Conservation (phyloP, 2,329 filamentous ascomycete genomes). For the Colletotrichum eremochloae region DNA sequence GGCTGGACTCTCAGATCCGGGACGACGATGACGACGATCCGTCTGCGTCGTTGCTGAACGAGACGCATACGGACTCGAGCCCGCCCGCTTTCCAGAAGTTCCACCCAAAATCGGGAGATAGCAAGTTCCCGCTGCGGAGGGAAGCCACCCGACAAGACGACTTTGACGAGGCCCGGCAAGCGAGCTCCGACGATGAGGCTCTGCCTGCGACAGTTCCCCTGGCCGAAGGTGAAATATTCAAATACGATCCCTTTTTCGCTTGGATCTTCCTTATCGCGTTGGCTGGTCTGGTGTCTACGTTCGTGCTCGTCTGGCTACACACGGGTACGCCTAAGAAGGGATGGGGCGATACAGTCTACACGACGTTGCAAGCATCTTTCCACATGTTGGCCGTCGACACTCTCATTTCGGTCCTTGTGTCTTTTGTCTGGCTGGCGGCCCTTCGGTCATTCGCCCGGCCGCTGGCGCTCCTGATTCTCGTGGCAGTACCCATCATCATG, state of each 20-base stretch:
- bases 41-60: slow-evolving; percentile 70
- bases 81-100: slow-evolving; percentile 75
- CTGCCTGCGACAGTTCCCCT: slow-evolving; percentile 63
- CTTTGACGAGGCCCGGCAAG: slow-evolving; percentile 56
- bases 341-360: slow-evolving; percentile 94
- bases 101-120: slow-evolving; percentile 54
- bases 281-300: slow-evolving; percentile 87
- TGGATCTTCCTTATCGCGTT: slow-evolving; percentile 89
- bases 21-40: slow-evolving; percentile 70
- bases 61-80: slow-evolving; percentile 64
- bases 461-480: slow-evolving; percentile 83
- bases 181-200: slow-evolving; percentile 55
- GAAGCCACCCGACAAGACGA: slow-evolving; percentile 64
- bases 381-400: slow-evolving; percentile 93
- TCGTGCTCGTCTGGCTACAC: slow-evolving; percentile 90
- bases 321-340: slow-evolving; percentile 82
- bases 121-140: slow-evolving; percentile 57
- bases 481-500: slow-evolving; percentile 88
- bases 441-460: slow-evolving; percentile 88
- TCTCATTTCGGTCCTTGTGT: slow-evolving; percentile 87
- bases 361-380: slow-evolving; percentile 86
- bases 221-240: slow-evolving; percentile 76
- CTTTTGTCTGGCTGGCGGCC: slow-evolving; percentile 89
- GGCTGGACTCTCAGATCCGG: slow-evolving; percentile 77
- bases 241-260: slow-evolving; percentile 92